Evolutionary conservation across 345 rosid genomes (phyloP).

Genomic region (Citrus cavaleriei): DNA sequence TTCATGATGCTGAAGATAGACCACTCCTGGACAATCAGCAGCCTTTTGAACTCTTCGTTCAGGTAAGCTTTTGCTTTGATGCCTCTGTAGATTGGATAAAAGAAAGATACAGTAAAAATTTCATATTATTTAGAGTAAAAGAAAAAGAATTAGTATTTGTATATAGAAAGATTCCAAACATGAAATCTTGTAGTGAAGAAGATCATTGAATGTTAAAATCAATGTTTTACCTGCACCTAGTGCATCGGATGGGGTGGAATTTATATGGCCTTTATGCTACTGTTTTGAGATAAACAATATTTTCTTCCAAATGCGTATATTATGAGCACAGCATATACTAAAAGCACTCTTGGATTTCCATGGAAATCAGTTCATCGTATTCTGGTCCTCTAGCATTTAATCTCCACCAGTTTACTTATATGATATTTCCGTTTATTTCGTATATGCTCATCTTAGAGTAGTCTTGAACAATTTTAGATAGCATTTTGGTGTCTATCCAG

Average conservation of each 20-base stretch:
- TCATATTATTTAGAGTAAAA: background rate
- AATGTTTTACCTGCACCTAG: background rate
- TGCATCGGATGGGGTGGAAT: background rate
- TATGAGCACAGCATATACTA: background rate
- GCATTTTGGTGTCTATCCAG: background rate
- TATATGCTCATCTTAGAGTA: background rate
- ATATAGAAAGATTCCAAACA: background rate
- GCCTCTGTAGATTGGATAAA: background rate
- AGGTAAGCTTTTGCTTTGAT: slow-evolving; percentile 40
- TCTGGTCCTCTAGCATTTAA: background rate
- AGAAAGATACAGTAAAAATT: background rate
- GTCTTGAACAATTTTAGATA: background rate
- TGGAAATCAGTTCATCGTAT: background rate
- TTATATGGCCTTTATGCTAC: background rate
- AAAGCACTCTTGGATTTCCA: background rate
- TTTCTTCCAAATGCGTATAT: background rate
- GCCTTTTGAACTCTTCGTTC: slow-evolving; percentile 59
- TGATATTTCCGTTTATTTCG: background rate
- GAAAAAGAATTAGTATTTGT: background rate
- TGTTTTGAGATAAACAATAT: background rate
- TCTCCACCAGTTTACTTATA: background rate
- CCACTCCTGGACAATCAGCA: slow-evolving; percentile 39
- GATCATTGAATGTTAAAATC: background rate
- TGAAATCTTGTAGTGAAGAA: background rate
- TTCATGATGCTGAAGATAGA: slow-evolving; percentile 43